A percentile compares a stretch with the other conserved stretches of the same genome.
phyloP scores from a whole-genome alignment of 1,139 yeast species.

The Magnusiomyces suaveolens region DNA sequence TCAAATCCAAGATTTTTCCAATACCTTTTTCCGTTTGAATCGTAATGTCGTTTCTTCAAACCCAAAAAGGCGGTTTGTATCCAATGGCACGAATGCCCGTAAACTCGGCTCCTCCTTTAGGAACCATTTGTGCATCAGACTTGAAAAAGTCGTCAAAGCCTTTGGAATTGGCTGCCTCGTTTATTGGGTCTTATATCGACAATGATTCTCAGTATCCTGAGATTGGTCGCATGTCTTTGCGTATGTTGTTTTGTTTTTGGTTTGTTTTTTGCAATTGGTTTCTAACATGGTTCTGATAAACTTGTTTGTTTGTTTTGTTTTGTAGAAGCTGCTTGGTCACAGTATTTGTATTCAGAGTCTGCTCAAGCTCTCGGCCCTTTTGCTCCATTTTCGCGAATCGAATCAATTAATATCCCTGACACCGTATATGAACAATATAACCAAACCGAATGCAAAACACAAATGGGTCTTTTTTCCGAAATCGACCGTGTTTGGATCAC shows the following conservation, averaged over 20 bases:
- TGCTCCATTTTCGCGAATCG: constrained; percentile 68
- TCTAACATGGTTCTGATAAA: neutral
- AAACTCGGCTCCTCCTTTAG: constrained; percentile 4
- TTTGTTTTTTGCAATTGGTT: neutral
- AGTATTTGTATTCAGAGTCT: constrained; percentile 20
- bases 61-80: neutral
- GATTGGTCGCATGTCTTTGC: constrained; percentile 30
- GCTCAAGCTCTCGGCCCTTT: constrained; percentile 34
- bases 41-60: neutral
- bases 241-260: constrained; percentile 14
- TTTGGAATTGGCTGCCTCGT: constrained; percentile 29
- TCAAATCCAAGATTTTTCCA: neutral
- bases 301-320: neutral
- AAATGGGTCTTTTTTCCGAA: constrained; percentile 78
- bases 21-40: neutral
- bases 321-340: constrained; percentile 23
- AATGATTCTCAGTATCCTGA: constrained; percentile 35
- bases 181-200: constrained; percentile 30
- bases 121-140: constrained; percentile 11
- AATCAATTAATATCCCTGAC: constrained; percentile 70
- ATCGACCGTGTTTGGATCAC: constrained; percentile 82
- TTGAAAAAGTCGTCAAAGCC: constrained; percentile 19
- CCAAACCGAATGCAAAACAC: constrained; percentile 54
- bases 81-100: neutral
- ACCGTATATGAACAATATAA: constrained; percentile 68